Percentiles rank a stretch among this genome's conserved stretches.
These are phyloP conservation scores for Astrothelium subdiscretum DNA, from an alignment of 495 filamentous ascomycete species.

Conservation along the genomic window DNA sequence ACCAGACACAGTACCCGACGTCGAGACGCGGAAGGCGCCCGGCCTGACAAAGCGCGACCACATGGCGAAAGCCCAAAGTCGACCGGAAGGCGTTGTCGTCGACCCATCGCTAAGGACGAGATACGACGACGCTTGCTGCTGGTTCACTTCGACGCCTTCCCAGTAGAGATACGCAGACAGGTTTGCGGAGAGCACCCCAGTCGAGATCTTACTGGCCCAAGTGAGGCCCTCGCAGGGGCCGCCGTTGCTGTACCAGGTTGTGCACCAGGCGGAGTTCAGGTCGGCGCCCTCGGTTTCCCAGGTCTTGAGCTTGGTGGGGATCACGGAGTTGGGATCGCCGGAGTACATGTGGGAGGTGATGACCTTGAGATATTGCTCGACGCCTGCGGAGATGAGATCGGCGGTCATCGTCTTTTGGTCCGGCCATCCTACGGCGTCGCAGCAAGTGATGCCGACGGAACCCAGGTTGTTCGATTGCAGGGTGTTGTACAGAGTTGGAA, in stretches of 20 bases:
- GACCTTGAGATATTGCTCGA: slow-evolving; percentile 28
- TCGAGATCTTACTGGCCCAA: slow-evolving; percentile 42
- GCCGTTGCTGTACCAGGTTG: slow-evolving; percentile 38
- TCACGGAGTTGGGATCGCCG: slow-evolving; percentile 23
- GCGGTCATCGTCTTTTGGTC: slow-evolving; percentile 27
- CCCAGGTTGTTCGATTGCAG: slow-evolving; percentile 28
- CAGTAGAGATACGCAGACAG: slow-evolving; percentile 42
- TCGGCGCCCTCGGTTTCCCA: slow-evolving; percentile 45
- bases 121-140: slow-evolving; percentile 13
- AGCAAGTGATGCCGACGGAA: slow-evolving; percentile 34
- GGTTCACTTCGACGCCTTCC: slow-evolving; percentile 34
- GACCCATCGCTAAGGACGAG: not conserved
- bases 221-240: slow-evolving; percentile 39
- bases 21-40: slow-evolving; percentile 34
- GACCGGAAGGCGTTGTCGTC: not conserved
- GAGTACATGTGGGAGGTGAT: slow-evolving; percentile 42
- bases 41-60: slow-evolving; percentile 36
- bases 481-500: slow-evolving; percentile 33
- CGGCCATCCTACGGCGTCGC: slow-evolving; percentile 41
- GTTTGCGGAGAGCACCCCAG: slow-evolving; percentile 20
- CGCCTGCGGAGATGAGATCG: slow-evolving; percentile 32
- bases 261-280: slow-evolving; percentile 32
- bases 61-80: slow-evolving; percentile 41
- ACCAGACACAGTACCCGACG: slow-evolving; percentile 15
- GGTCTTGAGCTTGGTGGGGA: slow-evolving; percentile 31